A percentile compares a stretch with the other conserved stretches of the same genome.
Conservation (phyloP, 1,284 basidiomycete genomes). For the Pyrrhoderma noxium region DNA sequence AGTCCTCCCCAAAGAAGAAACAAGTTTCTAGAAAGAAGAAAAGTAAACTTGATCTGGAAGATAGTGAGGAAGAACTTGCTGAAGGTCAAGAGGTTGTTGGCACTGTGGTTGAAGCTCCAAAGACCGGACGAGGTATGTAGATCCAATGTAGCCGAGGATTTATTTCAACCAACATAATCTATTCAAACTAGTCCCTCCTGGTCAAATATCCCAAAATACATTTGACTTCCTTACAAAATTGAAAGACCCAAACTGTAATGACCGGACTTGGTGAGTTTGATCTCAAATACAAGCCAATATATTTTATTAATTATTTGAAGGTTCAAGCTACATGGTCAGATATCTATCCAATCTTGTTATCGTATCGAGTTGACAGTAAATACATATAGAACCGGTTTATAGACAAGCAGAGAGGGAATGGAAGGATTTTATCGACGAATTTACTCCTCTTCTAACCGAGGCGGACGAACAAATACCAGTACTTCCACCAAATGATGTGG, state of each 20-base stretch:
- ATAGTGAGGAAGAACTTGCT: constrained; percentile 40
- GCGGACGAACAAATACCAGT: constrained; percentile 77
- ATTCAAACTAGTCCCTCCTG: constrained; percentile 59
- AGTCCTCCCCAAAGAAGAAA: constrained; percentile 17
- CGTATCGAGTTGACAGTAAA: constrained; percentile 18
- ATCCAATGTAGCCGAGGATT: no score
- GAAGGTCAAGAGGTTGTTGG: constrained; percentile 70
- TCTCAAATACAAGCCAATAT: neutral
- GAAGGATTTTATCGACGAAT: constrained; percentile 71
- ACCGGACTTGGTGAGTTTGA: constrained; percentile 70
- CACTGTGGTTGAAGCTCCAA: constrained; percentile 66
- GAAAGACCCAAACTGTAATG: constrained; percentile 72
- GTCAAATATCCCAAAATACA: constrained; percentile 80
- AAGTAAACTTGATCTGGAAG: constrained; percentile 29
- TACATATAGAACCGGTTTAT: constrained; percentile 75
- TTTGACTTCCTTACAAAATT: constrained; percentile 70
- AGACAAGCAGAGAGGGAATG: constrained; percentile 81
- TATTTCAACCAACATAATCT: no score
- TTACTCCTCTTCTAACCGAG: constrained; percentile 60
- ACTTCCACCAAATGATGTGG: constrained; percentile 80
- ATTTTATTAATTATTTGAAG: constrained; percentile 28
- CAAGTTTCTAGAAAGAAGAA: constrained; percentile 23
- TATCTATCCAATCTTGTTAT: no score
- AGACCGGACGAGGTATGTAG: constrained; percentile 63
- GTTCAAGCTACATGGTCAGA: constrained; percentile 73